Conservation (phyloP, 495 filamentous ascomycete genomes). For the Hyphodiscus hymeniophilus region DNA sequence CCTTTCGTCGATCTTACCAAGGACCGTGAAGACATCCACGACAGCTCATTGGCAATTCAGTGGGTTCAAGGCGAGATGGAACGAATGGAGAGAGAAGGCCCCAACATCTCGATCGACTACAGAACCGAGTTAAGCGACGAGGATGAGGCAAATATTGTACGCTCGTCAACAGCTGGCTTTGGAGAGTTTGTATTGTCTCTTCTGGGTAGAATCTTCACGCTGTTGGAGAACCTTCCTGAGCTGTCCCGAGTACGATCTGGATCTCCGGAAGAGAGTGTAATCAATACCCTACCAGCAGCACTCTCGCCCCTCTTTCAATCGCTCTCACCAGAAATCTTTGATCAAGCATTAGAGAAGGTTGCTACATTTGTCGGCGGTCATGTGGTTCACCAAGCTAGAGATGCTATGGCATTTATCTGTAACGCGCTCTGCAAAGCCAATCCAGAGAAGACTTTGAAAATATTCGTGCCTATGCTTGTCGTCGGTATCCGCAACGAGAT, state of each 20-base stretch:
- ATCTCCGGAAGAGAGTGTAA: slow-evolving; percentile 92
- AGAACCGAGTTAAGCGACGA: slow-evolving; percentile 70
- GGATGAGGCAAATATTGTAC: slow-evolving; percentile 81
- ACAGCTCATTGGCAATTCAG: slow-evolving; percentile 73
- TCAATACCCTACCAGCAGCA: slow-evolving; percentile 89
- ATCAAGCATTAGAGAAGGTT: slow-evolving; percentile 84
- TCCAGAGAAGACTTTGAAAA: slow-evolving; percentile 82
- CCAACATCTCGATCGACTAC: slow-evolving; percentile 79
- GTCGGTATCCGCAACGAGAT: slow-evolving; percentile 93
- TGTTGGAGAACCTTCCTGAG: slow-evolving; percentile 93
- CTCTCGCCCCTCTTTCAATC: slow-evolving; percentile 86
- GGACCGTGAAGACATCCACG: slow-evolving; percentile 58
- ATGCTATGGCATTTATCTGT: slow-evolving; percentile 98
- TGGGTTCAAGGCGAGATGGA: slow-evolving; percentile 95
- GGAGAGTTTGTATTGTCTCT: slow-evolving; percentile 86
- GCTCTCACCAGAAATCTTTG: slow-evolving; percentile 88
- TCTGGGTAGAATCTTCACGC: slow-evolving; percentile 87
- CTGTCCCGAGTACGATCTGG: slow-evolving; percentile 75
- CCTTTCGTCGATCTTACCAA: slow-evolving; percentile 79
- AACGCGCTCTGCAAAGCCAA: slow-evolving; percentile 92
- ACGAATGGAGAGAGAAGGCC: slow-evolving; percentile 82
- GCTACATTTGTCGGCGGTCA: slow-evolving; percentile 89
- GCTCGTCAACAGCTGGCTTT: slow-evolving; percentile 93
- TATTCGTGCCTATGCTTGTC: slow-evolving; percentile 81
- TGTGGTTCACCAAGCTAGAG: slow-evolving; percentile 92